Conservation (phyloP, 805 yeast genomes). For the Zygotorulaspora danielsina region DNA sequence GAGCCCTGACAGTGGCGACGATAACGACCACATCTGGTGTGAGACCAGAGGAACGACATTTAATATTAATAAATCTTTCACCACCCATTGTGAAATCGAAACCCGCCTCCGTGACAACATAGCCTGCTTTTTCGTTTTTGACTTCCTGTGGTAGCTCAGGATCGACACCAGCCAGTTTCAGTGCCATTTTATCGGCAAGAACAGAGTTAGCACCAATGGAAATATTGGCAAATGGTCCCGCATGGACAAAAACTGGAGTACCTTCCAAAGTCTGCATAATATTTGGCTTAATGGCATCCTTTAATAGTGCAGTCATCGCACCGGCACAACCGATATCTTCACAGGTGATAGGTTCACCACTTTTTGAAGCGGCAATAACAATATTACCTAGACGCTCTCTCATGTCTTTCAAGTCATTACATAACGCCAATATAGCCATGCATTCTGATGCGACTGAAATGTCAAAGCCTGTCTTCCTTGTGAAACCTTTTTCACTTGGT, state of each 20-base stretch:
- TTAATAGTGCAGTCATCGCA: constrained; percentile 74
- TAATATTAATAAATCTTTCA: constrained; percentile 78
- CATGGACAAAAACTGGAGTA: constrained; percentile 82
- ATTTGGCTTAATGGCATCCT: constrained; percentile 80
- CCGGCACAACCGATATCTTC: constrained; percentile 86
- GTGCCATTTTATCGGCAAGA: constrained; percentile 76
- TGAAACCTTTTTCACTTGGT: constrained; percentile 71
- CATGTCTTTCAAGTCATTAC: constrained; percentile 65
- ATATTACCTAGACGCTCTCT: constrained; percentile 70
- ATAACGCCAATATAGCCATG: constrained; percentile 79
- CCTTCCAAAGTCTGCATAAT: constrained; percentile 87
- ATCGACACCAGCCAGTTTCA: constrained; percentile 68
- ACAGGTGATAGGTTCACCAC: constrained; percentile 73
- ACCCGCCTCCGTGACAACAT: constrained; percentile 83
- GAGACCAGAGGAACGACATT: constrained; percentile 76
- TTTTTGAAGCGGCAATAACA: constrained; percentile 64
- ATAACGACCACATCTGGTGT: constrained; percentile 73
- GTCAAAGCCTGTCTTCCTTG: constrained; percentile 74
- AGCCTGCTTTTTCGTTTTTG: constrained; percentile 55
- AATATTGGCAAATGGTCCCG: constrained; percentile 86
- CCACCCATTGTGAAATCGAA: constrained; percentile 92
- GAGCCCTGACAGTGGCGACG: constrained; percentile 81
- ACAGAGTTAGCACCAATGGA: constrained; percentile 85
- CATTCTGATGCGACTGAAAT: constrained; percentile 81
- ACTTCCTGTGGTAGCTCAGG: constrained; percentile 42